Evolutionary conservation across 768 basidiomycete species (phyloP).

Genomic region (Strobilomyces dryophilus): DNA sequence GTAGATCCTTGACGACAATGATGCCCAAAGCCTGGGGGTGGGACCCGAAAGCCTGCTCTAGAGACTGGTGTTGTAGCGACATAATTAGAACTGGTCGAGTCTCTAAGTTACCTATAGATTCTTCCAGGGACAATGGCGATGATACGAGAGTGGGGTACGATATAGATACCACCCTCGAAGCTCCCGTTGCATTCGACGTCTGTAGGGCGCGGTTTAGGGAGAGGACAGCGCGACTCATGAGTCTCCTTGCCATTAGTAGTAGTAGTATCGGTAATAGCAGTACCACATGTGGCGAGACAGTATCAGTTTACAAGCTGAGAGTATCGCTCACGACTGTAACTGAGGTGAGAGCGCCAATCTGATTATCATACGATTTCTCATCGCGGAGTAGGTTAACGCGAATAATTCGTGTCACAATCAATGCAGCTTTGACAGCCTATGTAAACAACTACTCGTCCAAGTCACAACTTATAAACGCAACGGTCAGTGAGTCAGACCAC

Average conservation of each 20-base stretch:
- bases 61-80: background rate
- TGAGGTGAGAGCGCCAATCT: too few relatives aligned
- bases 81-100: background rate
- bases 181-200: slow-evolving; percentile 12
- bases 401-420: too few relatives aligned
- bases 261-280: too few relatives aligned
- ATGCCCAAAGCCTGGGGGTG: slow-evolving; percentile 73
- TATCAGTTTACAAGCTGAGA: background rate
- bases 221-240: slow-evolving; percentile 2
- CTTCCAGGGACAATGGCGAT: slow-evolving; percentile 47
- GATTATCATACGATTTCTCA: too few relatives aligned
- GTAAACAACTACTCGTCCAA: too few relatives aligned
- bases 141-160: slow-evolving; percentile 57
- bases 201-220: slow-evolving; percentile 9
- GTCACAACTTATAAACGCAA: too few relatives aligned
- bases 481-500: background rate
- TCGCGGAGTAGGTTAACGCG: too few relatives aligned
- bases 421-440: too few relatives aligned
- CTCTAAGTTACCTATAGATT: slow-evolving; percentile 53
- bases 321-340: background rate
- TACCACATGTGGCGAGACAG: background rate
- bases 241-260: slow-evolving; percentile 13
- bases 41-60: slow-evolving; percentile 83
- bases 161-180: slow-evolving; percentile 42
- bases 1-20: slow-evolving; percentile 79